phyloP scores from a whole-genome alignment of 768 basidiomycete species.

The Naganishia randhawae region DNA sequence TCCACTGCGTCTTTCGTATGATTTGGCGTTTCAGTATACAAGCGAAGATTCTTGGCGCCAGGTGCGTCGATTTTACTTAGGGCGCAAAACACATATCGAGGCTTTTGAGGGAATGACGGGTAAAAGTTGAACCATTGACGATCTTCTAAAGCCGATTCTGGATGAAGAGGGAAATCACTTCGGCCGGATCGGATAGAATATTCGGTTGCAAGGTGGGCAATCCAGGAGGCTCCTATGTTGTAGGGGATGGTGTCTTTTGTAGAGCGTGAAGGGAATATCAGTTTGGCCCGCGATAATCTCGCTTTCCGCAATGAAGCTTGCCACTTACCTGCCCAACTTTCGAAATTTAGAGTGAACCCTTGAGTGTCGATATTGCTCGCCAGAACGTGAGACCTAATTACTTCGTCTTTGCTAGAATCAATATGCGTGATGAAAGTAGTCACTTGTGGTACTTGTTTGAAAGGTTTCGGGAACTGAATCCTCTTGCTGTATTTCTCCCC shows the following conservation, averaged over 20 bases:
- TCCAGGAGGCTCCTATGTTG: background rate
- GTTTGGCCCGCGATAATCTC: background rate
- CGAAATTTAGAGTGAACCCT: background rate
- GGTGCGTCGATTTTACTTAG: background rate
- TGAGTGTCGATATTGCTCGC: background rate
- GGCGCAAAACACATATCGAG: background rate
- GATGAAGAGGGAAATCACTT: background rate
- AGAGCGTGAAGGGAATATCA: background rate
- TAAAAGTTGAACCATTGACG: background rate
- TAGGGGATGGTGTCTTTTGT: background rate
- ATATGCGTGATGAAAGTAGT: background rate
- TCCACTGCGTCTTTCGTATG: background rate
- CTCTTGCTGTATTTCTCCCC: background rate
- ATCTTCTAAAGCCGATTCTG: background rate
- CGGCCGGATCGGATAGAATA: background rate
- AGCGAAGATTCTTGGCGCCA: background rate
- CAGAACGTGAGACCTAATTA: background rate
- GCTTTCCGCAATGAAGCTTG: background rate
- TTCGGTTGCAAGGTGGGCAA: background rate
- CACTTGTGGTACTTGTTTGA: background rate
- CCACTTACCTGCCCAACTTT: background rate
- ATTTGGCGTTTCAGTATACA: background rate
- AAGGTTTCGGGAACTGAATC: background rate
- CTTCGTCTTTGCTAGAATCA: background rate
- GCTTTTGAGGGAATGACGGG: background rate